Percentiles rank a stretch among this genome's conserved stretches.
phyloP scores from a whole-genome alignment of 306 rosid species.

The Quercus gilva region DNA sequence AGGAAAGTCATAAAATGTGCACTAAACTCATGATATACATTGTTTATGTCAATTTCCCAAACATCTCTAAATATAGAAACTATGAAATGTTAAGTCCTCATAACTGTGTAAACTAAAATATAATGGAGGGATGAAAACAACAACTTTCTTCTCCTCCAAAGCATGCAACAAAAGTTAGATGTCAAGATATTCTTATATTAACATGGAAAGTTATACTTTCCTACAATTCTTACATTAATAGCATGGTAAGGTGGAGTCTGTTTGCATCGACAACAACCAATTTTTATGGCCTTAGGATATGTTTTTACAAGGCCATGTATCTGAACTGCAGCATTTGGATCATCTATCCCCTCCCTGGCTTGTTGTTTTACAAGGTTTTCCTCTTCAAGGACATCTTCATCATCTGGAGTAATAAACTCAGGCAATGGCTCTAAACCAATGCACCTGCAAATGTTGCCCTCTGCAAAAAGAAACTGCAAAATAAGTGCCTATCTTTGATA shows the following conservation, averaged over 20 bases:
- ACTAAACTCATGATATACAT: too few relatives aligned
- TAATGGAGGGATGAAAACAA: too few relatives aligned
- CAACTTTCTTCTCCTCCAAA: too few relatives aligned
- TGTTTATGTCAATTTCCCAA: too few relatives aligned
- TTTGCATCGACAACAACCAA: slow-evolving; percentile 54
- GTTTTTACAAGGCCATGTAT: slow-evolving; percentile 76
- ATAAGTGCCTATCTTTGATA: slow-evolving; percentile 9
- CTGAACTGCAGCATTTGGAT: slow-evolving; percentile 69
- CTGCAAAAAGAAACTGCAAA: slow-evolving; percentile 30
- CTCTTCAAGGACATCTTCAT: slow-evolving; percentile 86
- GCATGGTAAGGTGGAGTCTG: slow-evolving; percentile 57
- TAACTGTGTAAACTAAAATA: too few relatives aligned
- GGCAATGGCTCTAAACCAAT: slow-evolving; percentile 34
- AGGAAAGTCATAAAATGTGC: too few relatives aligned
- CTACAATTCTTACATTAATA: slow-evolving; percentile 50
- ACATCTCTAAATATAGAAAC: too few relatives aligned
- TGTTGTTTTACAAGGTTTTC: slow-evolving; percentile 63
- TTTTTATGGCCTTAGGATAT: slow-evolving; percentile 55
- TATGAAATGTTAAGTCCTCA: too few relatives aligned
- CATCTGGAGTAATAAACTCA: slow-evolving; percentile 58
- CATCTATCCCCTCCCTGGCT: slow-evolving; percentile 37
- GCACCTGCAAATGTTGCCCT: slow-evolving; percentile 80
- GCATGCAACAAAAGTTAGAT: neutral
- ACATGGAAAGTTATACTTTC: too few relatives aligned
- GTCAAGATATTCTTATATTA: neutral